Conservation (phyloP, 2,329 filamentous ascomycete genomes). For the Emergomyces orientalis region DNA sequence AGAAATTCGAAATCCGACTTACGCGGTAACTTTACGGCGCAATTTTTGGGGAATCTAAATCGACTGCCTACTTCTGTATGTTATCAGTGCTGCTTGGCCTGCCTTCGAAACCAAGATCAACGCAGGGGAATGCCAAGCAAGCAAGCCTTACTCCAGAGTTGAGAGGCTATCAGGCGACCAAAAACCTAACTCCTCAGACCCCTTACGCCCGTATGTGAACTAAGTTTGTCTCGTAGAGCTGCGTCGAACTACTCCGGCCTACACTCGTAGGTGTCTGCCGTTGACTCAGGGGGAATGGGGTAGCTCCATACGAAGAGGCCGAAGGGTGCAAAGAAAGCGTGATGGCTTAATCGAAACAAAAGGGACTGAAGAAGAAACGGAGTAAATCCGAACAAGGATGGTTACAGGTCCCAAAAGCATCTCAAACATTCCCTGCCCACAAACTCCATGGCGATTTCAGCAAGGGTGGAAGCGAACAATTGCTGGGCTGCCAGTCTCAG, state of each 20-base stretch:
- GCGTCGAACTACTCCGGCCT: background rate
- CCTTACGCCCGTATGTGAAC: background rate
- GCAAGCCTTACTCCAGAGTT: background rate
- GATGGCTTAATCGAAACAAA: background rate
- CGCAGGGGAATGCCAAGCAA: background rate
- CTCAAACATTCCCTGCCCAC: background rate
- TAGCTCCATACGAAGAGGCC: background rate
- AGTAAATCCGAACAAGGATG: background rate
- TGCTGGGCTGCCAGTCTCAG: background rate
- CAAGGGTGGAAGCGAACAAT: background rate
- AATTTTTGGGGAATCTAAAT: too few relatives aligned
- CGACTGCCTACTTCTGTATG: background rate
- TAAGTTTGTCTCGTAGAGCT: background rate
- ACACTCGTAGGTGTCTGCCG: background rate
- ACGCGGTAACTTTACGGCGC: too few relatives aligned
- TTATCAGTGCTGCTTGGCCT: background rate
- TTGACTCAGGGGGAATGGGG: background rate
- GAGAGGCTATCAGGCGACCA: background rate
- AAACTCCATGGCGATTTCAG: background rate
- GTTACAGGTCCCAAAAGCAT: background rate
- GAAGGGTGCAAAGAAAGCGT: background rate
- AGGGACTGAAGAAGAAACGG: background rate
- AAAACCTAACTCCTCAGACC: background rate
- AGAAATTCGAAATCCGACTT: background rate
- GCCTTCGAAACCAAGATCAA: background rate